Base-by-base conservation (phyloP, 768 basidiomycete genomes). In the Boletus eberwhitei region DNA sequence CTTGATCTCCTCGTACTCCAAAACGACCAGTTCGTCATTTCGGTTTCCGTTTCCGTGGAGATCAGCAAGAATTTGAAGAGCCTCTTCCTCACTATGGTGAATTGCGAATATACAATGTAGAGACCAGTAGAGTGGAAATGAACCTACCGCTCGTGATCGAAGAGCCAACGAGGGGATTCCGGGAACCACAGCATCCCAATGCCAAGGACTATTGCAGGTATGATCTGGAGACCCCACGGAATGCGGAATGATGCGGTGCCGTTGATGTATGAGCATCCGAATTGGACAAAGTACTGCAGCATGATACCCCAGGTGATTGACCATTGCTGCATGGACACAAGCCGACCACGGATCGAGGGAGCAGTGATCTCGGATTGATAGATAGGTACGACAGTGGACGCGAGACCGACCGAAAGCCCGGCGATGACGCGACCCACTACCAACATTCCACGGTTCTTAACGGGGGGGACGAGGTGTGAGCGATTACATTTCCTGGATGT, bases 281-380 rank as follows among this genome's bases (percentile, higher is more conserved):
- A 87, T 60, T 87, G 82, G 58, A 88, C 78, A 67, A 88, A 88
- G 72, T 89, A 84, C 58, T 88, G 87, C 41, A 90, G 69, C 59
- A 87, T 74, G 64, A 88, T 88, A 71, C 86, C 86, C 85, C 88
- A 88, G 0, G 87, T 87, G 63, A 87, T 88, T 3, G 85, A 80
- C 82, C 87, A 89, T 77, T 90, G 88, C 65, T 90, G 87, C 54
- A 88, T 74, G 4, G 88, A 84, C 31, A 90, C 87, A 56, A 89
- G 78, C 26, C 86, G 83, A 32, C 88, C 88, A 63, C 87, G 85
- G 63, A 89, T 87, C 34, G 77, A 67, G 17, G 86, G 86, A 5
- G 82, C 78, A n/a, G 84, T 83, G 61, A 87, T 82, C 71, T 88
- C 85, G 35, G 85, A 84, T 70, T 88, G 87, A 64, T 88, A 88